Percentiles rank a stretch among this genome's conserved stretches.
phyloP scores from a whole-genome alignment of 192 early-diverging fungal species.

The Coemansia sp. region DNA sequence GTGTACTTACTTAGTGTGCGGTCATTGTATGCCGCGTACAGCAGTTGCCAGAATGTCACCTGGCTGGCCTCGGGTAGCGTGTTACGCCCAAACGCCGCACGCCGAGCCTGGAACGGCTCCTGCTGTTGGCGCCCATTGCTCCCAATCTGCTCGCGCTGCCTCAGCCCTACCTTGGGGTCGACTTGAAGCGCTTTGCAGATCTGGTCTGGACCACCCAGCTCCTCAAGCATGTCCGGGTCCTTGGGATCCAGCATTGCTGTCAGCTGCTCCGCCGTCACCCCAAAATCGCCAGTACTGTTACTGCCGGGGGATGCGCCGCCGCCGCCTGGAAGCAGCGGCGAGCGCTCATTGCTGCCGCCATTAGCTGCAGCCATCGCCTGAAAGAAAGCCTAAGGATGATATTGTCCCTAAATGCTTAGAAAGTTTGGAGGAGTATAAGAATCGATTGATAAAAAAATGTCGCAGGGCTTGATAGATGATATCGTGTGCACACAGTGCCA shows the following conservation, averaged over 20 bases:
- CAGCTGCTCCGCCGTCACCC: conserved; percentile 57
- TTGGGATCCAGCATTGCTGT: conserved; percentile 66
- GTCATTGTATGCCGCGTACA: conserved; percentile 67
- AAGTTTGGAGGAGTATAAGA: not conserved
- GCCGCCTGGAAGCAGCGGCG: conserved; percentile 46
- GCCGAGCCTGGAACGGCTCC: conserved; percentile 55
- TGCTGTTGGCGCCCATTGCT: conserved; percentile 29
- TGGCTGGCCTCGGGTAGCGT: conserved; percentile 57
- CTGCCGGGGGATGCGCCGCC: conserved; percentile 3
- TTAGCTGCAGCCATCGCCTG: conserved; percentile 23
- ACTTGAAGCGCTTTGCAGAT: conserved; percentile 63
- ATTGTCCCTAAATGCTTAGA: not conserved
- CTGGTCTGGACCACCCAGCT: conserved; percentile 60
- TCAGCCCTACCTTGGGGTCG: conserved; percentile 61
- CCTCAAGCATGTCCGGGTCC: conserved; percentile 56
- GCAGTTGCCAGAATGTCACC: conserved; percentile 59
- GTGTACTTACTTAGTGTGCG: conserved; percentile 60
- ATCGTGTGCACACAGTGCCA: not conserved
- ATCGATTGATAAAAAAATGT: not conserved
- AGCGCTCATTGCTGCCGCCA: conserved; percentile 44
- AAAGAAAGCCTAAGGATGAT: not conserved
- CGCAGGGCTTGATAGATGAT: not conserved
- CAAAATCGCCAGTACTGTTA: conserved; percentile 31
- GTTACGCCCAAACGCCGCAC: conserved; percentile 53
- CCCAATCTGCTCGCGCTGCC: conserved; percentile 52